Base-by-base conservation (phyloP, 352 stramenopile genomes). In the Globisporangium viniferum region DNA sequence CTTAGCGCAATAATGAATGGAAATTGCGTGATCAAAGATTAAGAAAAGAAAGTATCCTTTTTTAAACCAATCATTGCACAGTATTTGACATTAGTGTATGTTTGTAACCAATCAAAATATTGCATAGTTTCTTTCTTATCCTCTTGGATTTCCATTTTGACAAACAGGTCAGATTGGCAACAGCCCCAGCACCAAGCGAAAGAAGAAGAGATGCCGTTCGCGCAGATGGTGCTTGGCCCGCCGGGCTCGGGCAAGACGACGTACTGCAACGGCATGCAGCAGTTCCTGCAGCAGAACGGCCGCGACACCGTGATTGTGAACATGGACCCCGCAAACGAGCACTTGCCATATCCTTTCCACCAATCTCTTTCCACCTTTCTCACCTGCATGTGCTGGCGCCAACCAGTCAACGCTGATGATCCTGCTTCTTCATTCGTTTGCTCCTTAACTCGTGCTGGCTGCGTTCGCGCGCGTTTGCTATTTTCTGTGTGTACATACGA, bases 211-310 rank as follows among this genome's bases (percentile, higher is more conserved):
- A 69, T 93, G 86, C 83, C 86, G 69, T 93, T 90, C 70, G 86
- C 78, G 66, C 86, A 93, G 70, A 80, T 92, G 65, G 79, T 93
- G 69, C 71, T 92, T 41, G 86, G 86, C 1, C 86, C 86, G 62
- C 86, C 86, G 68, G 86, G 86, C 61, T 96, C 89, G 3, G 97
- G 97, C 61, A 99, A 99, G 81, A 99, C 95, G 22, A 99, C 97
- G 44, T 99, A 99, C 80, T 99, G 97, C 82, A 97, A 98, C 71
- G 93, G 92, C 46, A 98, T 99, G 82, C 93, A 99, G 84, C 83
- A 99, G 75, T 97, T 97, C 70, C 72, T 97, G 48, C 67, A 82
- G 58, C 81, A 79, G 20, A 88, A 88, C 56, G 69, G 75, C 15
- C 84, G 88, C 59, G 75, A 92, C 39, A 78, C 80, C 27, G 91